Conservation (phyloP, 2,329 filamentous ascomycete species). For the Pleoardoris graminearum region DNA sequence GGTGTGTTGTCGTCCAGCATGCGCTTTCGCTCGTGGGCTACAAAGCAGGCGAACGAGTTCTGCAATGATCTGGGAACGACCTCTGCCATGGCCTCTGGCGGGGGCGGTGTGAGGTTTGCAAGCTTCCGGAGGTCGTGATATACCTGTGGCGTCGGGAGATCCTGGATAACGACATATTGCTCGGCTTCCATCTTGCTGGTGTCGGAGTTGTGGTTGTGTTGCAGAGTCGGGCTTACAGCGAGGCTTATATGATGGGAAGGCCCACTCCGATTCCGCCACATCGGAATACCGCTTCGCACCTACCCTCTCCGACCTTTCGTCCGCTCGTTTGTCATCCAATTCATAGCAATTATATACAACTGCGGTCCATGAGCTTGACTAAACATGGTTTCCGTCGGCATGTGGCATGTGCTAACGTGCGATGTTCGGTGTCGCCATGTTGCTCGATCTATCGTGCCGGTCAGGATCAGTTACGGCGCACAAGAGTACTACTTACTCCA, state of each 20-base stretch:
- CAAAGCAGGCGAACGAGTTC: slow-evolving; percentile 30
- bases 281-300: neutral
- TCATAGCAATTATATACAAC: no score
- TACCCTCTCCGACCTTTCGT: neutral
- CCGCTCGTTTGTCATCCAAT: no score
- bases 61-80: slow-evolving; percentile 31
- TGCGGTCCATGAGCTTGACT: no score
- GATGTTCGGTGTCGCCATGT: no score
- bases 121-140: slow-evolving; percentile 38
- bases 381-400: no score
- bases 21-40: slow-evolving; percentile 28
- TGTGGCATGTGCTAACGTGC: no score
- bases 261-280: slow-evolving; percentile 3
- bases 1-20: slow-evolving; percentile 30
- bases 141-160: slow-evolving; percentile 31
- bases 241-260: neutral
- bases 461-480: no score
- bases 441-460: no score
- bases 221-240: neutral
- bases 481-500: no score
- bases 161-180: slow-evolving; percentile 32
- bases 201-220: neutral
- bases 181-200: slow-evolving; percentile 12
- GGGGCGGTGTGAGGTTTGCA: slow-evolving; percentile 36
- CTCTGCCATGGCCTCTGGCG: slow-evolving; percentile 24